phyloP scores from a whole-genome alignment of 495 filamentous ascomycete genomes.

The Xylaria flabelliformis region DNA sequence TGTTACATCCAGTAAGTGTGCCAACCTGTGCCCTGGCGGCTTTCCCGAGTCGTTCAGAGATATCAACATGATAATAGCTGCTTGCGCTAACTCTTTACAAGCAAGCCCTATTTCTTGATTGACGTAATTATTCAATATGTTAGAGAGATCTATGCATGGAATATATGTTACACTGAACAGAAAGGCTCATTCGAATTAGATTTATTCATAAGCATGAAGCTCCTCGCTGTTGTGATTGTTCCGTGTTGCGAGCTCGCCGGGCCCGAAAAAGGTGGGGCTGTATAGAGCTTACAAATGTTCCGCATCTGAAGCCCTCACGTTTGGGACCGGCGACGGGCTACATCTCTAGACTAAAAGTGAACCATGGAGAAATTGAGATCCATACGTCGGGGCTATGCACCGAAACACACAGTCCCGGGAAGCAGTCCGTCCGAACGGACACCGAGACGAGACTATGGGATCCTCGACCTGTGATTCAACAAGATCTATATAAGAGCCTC shows the following conservation, averaged over 20 bases:
- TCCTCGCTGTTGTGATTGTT: constrained; percentile 16
- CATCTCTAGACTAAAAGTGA: background rate
- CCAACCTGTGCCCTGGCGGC: background rate
- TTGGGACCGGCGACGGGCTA: background rate
- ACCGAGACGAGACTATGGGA: background rate
- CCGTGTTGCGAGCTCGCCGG: constrained; percentile 14
- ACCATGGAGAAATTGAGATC: background rate
- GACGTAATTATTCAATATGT: background rate
- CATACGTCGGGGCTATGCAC: background rate
- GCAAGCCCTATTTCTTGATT: background rate
- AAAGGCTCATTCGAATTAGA: background rate
- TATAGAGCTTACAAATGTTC: constrained; percentile 11
- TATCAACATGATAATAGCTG: background rate
- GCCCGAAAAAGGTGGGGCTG: background rate
- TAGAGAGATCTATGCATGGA: too few species aligned
- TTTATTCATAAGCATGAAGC: background rate
- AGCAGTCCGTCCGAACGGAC: constrained; percentile 11
- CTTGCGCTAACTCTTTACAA: background rate
- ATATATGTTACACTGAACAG: too few species aligned
- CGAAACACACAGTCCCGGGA: background rate
- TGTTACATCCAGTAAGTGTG: background rate
- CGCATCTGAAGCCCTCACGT: background rate
- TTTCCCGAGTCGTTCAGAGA: background rate
- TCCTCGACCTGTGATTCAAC: background rate
- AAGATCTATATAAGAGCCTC: background rate